These are phyloP conservation scores for Rhodocollybia butyracea DNA, from an alignment of 768 basidiomycete genomes.

Conservation along the genomic window DNA sequence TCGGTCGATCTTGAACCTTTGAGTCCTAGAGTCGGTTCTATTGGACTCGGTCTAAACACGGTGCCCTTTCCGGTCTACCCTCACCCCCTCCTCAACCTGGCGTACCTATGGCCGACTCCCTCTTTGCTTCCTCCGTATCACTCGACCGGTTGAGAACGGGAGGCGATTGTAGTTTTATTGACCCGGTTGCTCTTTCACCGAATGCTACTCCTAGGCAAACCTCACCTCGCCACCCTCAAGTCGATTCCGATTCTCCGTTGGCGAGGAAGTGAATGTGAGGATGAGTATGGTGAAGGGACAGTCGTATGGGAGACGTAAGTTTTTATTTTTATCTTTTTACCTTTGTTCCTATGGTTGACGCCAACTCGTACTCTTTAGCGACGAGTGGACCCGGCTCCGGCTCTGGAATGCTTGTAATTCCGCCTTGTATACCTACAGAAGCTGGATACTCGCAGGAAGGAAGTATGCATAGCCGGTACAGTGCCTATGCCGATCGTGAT, in stretches of 20 bases:
- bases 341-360: not conserved
- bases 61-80: too few relatives aligned
- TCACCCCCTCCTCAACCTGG: not conserved
- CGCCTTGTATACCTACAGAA: not conserved
- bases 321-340: not conserved
- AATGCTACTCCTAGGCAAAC: not conserved
- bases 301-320: slow-evolving; percentile 2
- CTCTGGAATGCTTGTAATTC: not conserved
- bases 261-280: not conserved
- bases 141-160: not conserved
- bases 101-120: not conserved
- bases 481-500: not conserved
- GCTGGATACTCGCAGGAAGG: not conserved
- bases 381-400: not conserved
- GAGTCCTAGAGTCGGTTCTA: not conserved
- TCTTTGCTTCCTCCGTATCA: not conserved
- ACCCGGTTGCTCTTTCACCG: not conserved
- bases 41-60: not conserved
- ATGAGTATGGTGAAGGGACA: not conserved
- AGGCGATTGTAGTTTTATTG: too few relatives aligned
- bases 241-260: not conserved
- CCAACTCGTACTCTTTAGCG: not conserved
- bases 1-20: not conserved
- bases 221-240: not conserved
- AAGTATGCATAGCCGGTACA: not conserved